Evolutionary conservation across 2,329 filamentous ascomycete species (phyloP).

Genomic region (Trichoderma harzianum): DNA sequence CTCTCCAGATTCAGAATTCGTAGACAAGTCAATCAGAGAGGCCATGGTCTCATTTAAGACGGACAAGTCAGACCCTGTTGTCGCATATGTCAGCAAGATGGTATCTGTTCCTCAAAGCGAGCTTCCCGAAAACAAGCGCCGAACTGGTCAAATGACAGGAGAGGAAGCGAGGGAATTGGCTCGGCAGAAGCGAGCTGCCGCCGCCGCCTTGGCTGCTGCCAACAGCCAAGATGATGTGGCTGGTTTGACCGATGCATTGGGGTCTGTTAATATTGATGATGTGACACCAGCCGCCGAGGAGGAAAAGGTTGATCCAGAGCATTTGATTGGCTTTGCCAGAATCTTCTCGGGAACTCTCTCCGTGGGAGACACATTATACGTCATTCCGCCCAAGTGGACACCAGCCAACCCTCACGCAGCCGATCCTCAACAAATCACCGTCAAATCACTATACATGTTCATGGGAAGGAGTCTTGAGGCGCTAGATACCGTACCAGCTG

Average conservation of each 20-base stretch:
- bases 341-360: constrained; percentile 88
- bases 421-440: constrained; percentile 74
- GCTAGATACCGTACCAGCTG: constrained; percentile 80
- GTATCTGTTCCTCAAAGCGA: constrained; percentile 92
- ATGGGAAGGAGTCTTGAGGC: constrained; percentile 90
- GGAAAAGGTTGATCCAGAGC: constrained; percentile 70
- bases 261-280: constrained; percentile 58
- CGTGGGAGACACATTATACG: constrained; percentile 87
- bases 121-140: constrained; percentile 78
- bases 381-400: constrained; percentile 89
- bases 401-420: constrained; percentile 71
- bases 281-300: constrained; percentile 45
- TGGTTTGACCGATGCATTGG: constrained; percentile 59
- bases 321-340: constrained; percentile 89
- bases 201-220: constrained; percentile 72
- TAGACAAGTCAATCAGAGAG: constrained; percentile 67
- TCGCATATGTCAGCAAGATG: constrained; percentile 98
- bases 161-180: constrained; percentile 89
- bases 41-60: constrained; percentile 81
- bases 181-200: constrained; percentile 82
- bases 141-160: constrained; percentile 68
- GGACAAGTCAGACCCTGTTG: constrained; percentile 68
- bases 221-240: constrained; percentile 47
- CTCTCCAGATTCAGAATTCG: constrained; percentile 71
- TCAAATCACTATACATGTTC: constrained; percentile 87